Evolutionary conservation across 495 filamentous ascomycete genomes (phyloP).

Genomic region (Penicillium flavigenum): DNA sequence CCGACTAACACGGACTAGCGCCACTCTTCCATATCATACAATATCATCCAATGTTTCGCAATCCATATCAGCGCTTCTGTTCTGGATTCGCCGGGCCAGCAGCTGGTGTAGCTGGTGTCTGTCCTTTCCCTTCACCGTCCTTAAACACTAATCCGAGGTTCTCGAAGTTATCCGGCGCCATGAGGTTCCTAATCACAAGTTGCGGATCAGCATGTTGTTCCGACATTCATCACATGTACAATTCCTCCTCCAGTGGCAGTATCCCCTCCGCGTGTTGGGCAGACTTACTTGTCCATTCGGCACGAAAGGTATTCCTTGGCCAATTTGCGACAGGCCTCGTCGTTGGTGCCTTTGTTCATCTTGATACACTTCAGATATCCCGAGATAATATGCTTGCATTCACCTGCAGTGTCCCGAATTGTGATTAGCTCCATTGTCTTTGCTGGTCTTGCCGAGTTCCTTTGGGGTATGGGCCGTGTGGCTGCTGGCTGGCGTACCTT

Average conservation of each 20-base stretch:
- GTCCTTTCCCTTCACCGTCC: slow-evolving; percentile 27
- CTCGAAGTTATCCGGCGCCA: slow-evolving; percentile 90
- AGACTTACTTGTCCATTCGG: slow-evolving; percentile 86
- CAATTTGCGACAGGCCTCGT: slow-evolving; percentile 76
- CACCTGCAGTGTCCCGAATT: slow-evolving; percentile 59
- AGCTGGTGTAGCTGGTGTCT: neutral
- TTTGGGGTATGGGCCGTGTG: neutral
- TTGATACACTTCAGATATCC: slow-evolving; percentile 84
- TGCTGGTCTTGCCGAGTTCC: neutral
- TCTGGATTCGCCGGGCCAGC: neutral
- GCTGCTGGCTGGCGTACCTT: slow-evolving; percentile 54
- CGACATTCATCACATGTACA: neutral
- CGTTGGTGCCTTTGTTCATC: slow-evolving; percentile 75
- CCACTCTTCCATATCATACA: slow-evolving; percentile 15
- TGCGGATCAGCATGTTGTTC: slow-evolving; percentile 10
- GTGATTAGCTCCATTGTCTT: neutral
- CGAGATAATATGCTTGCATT: slow-evolving; percentile 87
- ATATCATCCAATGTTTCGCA: slow-evolving; percentile 21
- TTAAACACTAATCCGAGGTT: slow-evolving; percentile 81
- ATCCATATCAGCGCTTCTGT: slow-evolving; percentile 10
- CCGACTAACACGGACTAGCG: slow-evolving; percentile 4
- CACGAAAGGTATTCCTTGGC: slow-evolving; percentile 87
- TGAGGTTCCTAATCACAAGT: slow-evolving; percentile 67
- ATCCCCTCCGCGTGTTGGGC: neutral
- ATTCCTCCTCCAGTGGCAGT: neutral